phyloP scores from a whole-genome alignment of 2,329 filamentous ascomycete genomes.

The Stachybotrys chlorohalonatus region DNA sequence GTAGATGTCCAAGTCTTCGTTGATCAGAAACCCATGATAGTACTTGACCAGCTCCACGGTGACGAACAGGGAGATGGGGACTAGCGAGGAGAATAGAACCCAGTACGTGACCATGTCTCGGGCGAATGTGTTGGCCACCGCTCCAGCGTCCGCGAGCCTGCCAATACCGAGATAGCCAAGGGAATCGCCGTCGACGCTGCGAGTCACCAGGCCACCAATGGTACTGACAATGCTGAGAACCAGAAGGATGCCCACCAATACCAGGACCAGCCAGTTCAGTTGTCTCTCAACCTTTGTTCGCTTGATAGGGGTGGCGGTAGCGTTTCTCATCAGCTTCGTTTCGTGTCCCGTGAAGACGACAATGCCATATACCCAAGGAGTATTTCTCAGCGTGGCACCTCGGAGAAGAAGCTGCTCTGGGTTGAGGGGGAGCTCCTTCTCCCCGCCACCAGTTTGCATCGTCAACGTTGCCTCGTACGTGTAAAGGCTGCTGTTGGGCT shows the following conservation, averaged over 20 bases:
- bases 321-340: slow-evolving; percentile 98
- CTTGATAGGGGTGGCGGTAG: slow-evolving; percentile 94
- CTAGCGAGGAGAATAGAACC: slow-evolving; percentile 93
- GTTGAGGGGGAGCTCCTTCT: slow-evolving; percentile 82
- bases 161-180: slow-evolving; percentile 67
- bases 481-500: slow-evolving; percentile 96
- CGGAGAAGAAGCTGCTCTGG: slow-evolving; percentile 89
- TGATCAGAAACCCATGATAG: slow-evolving; percentile 94
- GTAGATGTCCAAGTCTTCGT: slow-evolving; percentile 96
- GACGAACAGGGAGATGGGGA: slow-evolving; percentile 96
- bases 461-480: slow-evolving; percentile 96
- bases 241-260: slow-evolving; percentile 78
- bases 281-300: slow-evolving; percentile 90
- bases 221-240: slow-evolving; percentile 82
- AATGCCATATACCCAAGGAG: slow-evolving; percentile 91
- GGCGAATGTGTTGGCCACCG: slow-evolving; percentile 71
- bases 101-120: slow-evolving; percentile 96
- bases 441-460: slow-evolving; percentile 79
- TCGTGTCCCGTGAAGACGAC: slow-evolving; percentile 93
- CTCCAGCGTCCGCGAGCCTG: slow-evolving; percentile 41
- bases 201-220: slow-evolving; percentile 77
- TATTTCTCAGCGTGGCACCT: slow-evolving; percentile 90
- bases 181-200: slow-evolving; percentile 51
- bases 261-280: slow-evolving; percentile 87
- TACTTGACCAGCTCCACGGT: slow-evolving; percentile 98